phyloP scores from a whole-genome alignment of 805 yeast genomes.

The Kluyveromyces siamensis region DNA sequence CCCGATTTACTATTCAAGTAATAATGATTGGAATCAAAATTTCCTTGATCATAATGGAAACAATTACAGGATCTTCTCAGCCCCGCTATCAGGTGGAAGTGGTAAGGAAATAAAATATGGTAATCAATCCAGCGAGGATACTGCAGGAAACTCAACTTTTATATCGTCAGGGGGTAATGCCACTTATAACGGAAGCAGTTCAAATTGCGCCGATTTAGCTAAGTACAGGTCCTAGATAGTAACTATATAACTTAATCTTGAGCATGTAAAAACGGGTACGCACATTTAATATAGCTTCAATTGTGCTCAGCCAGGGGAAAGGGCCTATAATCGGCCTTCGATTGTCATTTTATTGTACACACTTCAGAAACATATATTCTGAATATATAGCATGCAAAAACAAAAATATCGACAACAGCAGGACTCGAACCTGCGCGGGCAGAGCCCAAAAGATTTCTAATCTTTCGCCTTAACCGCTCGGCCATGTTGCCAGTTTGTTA shows the following conservation, averaged over 20 bases:
- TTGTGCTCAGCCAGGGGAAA: too few species aligned
- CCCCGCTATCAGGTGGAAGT: constrained; percentile 1
- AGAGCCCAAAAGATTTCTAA: constrained; percentile 50
- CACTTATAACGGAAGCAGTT: constrained; percentile 14
- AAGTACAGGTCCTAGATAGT: background rate
- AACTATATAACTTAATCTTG: constrained; percentile 8
- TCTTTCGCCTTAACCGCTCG: constrained; percentile 64
- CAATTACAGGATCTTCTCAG: constrained; percentile 1
- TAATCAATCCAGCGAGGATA: background rate
- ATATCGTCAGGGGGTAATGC: constrained; percentile 23
- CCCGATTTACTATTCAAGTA: constrained; percentile 3
- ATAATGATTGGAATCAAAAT: background rate
- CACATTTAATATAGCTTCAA: too few species aligned
- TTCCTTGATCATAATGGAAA: background rate
- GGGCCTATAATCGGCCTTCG: too few species aligned
- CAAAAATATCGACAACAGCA: constrained; percentile 57
- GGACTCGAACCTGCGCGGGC: constrained; percentile 64
- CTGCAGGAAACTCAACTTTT: constrained; percentile 9
- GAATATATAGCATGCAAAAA: too few species aligned
- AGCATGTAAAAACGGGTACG: too few species aligned
- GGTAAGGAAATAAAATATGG: background rate
- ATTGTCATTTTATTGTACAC: too few species aligned
- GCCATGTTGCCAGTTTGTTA: constrained; percentile 30
- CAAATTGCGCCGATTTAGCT: background rate
- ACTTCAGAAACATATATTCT: too few species aligned